Evolutionary conservation across 345 rosid genomes (phyloP).

Genomic region (Raphanus raphanistrum): DNA sequence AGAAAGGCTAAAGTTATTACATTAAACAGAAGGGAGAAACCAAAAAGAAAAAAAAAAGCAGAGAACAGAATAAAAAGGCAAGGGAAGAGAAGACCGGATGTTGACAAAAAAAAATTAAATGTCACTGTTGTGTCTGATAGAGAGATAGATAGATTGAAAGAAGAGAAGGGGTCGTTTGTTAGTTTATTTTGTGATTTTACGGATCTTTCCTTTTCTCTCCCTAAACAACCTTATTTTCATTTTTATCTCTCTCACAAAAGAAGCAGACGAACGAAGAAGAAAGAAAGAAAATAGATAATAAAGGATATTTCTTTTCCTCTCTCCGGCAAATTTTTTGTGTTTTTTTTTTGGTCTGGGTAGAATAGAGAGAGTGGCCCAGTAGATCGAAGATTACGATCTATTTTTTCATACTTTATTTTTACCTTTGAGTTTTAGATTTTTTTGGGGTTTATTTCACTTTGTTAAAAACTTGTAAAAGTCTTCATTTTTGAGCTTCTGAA

Average conservation of each 20-base stretch:
- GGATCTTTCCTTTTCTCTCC: conserved; percentile 44
- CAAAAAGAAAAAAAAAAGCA: conserved; percentile 31
- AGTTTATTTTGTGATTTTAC: conserved; percentile 51
- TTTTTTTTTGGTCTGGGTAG: neutral
- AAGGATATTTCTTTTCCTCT: conserved; percentile 30
- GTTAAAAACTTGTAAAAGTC: conserved; percentile 16
- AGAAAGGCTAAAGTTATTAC: neutral
- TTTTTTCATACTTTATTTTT: neutral
- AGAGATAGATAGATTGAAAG: too few relatives aligned
- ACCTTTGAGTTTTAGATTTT: conserved; percentile 22
- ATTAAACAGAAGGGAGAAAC: neutral
- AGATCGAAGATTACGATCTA: conserved; percentile 81
- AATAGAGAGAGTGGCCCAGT: conserved; percentile 62
- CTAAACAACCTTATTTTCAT: conserved; percentile 1
- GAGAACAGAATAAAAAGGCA: conserved; percentile 56
- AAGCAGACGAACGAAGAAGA: conserved; percentile 2
- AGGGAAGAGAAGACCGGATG: conserved; percentile 90
- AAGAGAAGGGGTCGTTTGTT: conserved; percentile 57
- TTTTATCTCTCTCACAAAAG: conserved; percentile 43
- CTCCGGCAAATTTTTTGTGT: neutral
- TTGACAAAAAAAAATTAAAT: conserved; percentile 87
- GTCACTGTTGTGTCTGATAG: conserved; percentile 64
- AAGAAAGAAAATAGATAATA: conserved; percentile 2
- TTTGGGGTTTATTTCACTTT: neutral
- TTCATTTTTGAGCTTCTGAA: conserved; percentile 5